Evolutionary conservation across 2,329 filamentous ascomycete genomes (phyloP), one percentile per base, ranked within the genome.

Genomic region (Colletotrichum sp.): DNA sequence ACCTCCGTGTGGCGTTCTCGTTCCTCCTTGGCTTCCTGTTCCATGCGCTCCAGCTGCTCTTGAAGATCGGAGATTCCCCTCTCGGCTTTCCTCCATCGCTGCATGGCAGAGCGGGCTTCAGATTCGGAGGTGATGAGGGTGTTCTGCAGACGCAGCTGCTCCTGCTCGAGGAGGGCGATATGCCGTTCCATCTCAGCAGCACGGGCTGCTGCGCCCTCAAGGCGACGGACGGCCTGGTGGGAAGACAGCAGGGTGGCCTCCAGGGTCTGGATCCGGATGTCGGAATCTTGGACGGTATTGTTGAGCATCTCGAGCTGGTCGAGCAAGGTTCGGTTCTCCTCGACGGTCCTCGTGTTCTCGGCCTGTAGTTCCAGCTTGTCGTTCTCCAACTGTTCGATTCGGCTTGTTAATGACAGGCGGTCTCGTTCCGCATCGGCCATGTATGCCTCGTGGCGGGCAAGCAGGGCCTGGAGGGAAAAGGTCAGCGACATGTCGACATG

Each of bases 381-480:
- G 80, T 85, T 85, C 86, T 98, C 95, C 68, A 99, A 89, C 78
- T 90, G 90, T 80, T 94, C 93, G 82, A 98, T 96, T 77, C 91
- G 94, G 63, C 88, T 85, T 60, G 91, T 90, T 85, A 98, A 92
- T 77, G 93, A 91, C 77, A 89, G 87, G 76, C 96, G 94, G 83
- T 98, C 96, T 80, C 93, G 92, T 87, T 98, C 96, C 75, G 96
- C 95, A 84, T 98, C 95, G 79, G 93, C 93, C 90, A 98, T 96
- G 85, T 98, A 98, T 75, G 94, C 93, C 88, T 99, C 96, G 90
- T 99, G 96, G 81, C 96, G 94, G 78, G 94, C 92, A 57, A 99
- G 92, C 72, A 99, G 90, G 76, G 96, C 96, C 97, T 99, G 93
- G 75, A 94, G 85, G 70, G 90, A 87, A 85, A 92, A 94, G 69